phyloP scores from a whole-genome alignment of 805 yeast genomes.

The Ogataea naganishii region DNA sequence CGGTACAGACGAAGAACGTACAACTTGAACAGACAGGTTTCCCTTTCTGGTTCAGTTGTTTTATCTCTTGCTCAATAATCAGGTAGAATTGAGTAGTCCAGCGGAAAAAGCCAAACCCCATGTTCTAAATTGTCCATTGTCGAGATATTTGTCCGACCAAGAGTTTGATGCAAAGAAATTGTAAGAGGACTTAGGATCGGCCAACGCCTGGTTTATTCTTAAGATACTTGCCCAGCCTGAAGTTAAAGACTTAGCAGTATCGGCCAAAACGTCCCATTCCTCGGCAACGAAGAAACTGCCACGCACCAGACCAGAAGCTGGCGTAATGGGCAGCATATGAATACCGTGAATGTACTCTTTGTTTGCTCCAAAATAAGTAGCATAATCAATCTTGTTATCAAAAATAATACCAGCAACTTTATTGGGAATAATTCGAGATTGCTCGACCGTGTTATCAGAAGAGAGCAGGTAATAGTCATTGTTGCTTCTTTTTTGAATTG shows the following conservation, averaged over 20 bases:
- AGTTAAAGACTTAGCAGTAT: conserved; percentile 37
- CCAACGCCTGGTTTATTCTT: conserved; percentile 65
- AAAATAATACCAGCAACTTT: conserved; percentile 68
- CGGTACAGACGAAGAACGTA: neutral
- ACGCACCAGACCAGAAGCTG: conserved; percentile 55
- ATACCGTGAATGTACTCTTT: conserved; percentile 70
- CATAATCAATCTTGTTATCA: conserved; percentile 65
- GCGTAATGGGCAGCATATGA: conserved; percentile 69
- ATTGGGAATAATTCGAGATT: conserved; percentile 45
- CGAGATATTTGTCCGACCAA: conserved; percentile 53
- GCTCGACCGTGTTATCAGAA: conserved; percentile 47
- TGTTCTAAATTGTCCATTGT: conserved; percentile 78
- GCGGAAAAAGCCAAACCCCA: conserved; percentile 81
- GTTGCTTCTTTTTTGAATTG: conserved; percentile 46
- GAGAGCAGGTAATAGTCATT: conserved; percentile 46
- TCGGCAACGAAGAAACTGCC: conserved; percentile 43
- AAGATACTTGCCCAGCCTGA: conserved; percentile 72
- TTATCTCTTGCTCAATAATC: too few relatives aligned
- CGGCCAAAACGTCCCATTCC: conserved; percentile 50
- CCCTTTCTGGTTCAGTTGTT: conserved; percentile 1
- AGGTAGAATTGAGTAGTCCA: conserved; percentile 28
- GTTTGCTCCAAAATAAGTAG: conserved; percentile 71
- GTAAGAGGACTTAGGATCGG: conserved; percentile 58
- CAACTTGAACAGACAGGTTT: neutral
- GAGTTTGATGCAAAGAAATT: conserved; percentile 45